phyloP scores from a whole-genome alignment of 1,284 basidiomycete genomes.

The Prillingera fragicola region DNA sequence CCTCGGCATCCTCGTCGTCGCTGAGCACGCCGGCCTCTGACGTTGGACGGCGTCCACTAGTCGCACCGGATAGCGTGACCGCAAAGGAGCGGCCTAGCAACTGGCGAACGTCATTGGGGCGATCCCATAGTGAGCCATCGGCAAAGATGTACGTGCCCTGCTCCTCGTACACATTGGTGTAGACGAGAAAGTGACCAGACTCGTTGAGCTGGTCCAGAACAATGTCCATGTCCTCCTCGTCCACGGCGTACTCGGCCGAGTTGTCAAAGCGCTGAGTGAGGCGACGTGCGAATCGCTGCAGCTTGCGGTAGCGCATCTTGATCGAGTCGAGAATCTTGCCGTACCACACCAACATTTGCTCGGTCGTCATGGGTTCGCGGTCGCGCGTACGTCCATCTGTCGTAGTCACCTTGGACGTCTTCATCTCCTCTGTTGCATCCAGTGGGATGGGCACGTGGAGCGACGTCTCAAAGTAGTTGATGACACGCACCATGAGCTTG shows the following conservation, averaged over 20 bases:
- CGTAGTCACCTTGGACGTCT: conserved; percentile 1
- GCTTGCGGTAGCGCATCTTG: conserved; percentile 83
- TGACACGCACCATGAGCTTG: conserved; percentile 81
- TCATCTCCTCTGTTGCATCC: neutral
- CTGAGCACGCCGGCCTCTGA: conserved; percentile 50
- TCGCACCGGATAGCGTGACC: conserved; percentile 35
- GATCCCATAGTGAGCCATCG: conserved; percentile 71
- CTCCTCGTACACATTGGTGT: conserved; percentile 81
- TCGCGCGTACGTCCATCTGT: conserved; percentile 1
- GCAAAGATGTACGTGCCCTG: conserved; percentile 93
- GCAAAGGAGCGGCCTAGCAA: conserved; percentile 80
- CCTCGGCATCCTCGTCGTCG: conserved; percentile 49
- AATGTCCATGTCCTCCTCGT: conserved; percentile 68
- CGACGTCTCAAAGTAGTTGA: conserved; percentile 90
- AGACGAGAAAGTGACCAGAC: conserved; percentile 90
- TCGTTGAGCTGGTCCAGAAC: conserved; percentile 78
- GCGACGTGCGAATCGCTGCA: conserved; percentile 82
- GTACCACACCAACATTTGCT: conserved; percentile 84
- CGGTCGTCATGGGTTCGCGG: conserved; percentile 61
- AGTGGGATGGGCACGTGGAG: conserved; percentile 63
- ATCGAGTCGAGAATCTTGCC: conserved; percentile 90
- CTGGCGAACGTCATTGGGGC: conserved; percentile 72
- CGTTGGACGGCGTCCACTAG: conserved; percentile 48
- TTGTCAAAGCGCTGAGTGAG: conserved; percentile 86
- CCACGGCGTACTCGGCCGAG: conserved; percentile 87